Evolutionary conservation across 1,284 basidiomycete genomes (phyloP).

Genomic region (Fomitopsis schrenkii): DNA sequence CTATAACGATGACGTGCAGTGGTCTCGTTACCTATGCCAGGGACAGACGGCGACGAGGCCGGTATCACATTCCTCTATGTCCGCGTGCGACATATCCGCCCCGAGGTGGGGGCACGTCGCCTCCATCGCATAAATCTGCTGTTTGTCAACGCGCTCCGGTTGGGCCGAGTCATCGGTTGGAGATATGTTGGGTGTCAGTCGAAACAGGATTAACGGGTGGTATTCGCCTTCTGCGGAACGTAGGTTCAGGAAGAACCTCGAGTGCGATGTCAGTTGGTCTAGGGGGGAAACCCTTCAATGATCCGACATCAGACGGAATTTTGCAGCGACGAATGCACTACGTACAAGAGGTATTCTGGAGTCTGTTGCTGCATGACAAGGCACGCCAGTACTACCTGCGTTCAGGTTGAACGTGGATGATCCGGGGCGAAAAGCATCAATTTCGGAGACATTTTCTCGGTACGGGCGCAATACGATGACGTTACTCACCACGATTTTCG

Average conservation of each 20-base stretch:
- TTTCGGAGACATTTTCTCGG: no score
- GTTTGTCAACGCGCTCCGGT: slow-evolving; percentile 13
- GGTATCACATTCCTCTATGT: slow-evolving; percentile 67
- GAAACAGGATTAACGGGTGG: slow-evolving; percentile 71
- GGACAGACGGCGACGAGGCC: slow-evolving; percentile 71
- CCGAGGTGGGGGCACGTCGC: slow-evolving; percentile 82
- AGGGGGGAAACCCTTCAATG: slow-evolving; percentile 20
- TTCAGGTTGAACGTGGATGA: no score
- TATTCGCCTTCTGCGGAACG: slow-evolving; percentile 61
- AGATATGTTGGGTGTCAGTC: slow-evolving; percentile 39
- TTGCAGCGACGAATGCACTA: not conserved
- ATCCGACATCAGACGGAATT: not conserved
- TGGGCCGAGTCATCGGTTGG: slow-evolving; percentile 6
- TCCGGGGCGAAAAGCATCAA: no score
- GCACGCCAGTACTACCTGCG: no score
- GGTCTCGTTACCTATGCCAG: slow-evolving; percentile 63
- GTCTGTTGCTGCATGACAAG: not conserved
- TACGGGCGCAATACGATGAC: no score
- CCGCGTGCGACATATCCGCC: slow-evolving; percentile 79
- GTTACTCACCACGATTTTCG: no score
- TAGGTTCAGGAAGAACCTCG: slow-evolving; percentile 64
- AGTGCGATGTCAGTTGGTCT: slow-evolving; percentile 45
- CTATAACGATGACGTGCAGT: not conserved
- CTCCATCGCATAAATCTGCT: slow-evolving; percentile 81
- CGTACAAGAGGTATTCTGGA: not conserved